These are phyloP conservation scores for Dillenia suffruticosa DNA, from an alignment of 164 flowering plant species.

Conservation along the genomic window DNA sequence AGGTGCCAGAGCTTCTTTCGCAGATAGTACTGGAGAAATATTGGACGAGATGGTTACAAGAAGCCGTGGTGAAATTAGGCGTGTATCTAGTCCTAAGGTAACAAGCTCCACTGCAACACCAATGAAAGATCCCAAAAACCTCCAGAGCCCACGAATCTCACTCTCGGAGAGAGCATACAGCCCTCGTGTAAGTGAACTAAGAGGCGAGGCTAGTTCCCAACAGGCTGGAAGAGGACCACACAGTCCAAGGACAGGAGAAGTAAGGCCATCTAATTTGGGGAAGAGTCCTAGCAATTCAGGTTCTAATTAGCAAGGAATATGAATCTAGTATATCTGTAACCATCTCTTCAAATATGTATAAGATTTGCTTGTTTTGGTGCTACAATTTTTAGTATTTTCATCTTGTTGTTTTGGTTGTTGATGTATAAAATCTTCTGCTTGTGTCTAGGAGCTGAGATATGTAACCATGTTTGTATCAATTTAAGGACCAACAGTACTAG, in stretches of 20 bases:
- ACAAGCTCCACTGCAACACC: constrained; percentile 85
- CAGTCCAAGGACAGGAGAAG: constrained; percentile 48
- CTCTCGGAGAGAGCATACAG: constrained; percentile 37
- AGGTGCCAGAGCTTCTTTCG: constrained; percentile 38
- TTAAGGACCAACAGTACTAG: no score
- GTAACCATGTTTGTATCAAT: no score
- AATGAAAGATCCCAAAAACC: constrained; percentile 35
- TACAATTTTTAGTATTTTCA: no score
- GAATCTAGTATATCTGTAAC: no score
- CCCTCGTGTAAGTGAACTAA: constrained; percentile 62
- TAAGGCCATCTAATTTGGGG: constrained; percentile 48
- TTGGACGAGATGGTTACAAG: constrained; percentile 82
- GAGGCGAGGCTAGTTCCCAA: constrained; percentile 50
- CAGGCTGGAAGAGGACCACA: constrained; percentile 27
- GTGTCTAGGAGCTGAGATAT: no score
- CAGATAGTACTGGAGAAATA: constrained; percentile 61
- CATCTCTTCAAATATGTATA: no score
- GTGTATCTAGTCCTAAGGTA: constrained; percentile 63
- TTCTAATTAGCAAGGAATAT: constrained; percentile 5
- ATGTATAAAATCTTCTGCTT: no score
- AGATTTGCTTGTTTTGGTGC: no score
- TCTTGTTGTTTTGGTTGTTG: no score
- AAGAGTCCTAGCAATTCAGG: constrained; percentile 32
- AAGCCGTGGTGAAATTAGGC: constrained; percentile 89
- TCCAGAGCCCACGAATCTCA: constrained; percentile 52